Evolutionary conservation across 176 grass and related monocot genomes (phyloP), one percentile per base, ranked within the genome.

Genomic region (Zoysia japonica): DNA sequence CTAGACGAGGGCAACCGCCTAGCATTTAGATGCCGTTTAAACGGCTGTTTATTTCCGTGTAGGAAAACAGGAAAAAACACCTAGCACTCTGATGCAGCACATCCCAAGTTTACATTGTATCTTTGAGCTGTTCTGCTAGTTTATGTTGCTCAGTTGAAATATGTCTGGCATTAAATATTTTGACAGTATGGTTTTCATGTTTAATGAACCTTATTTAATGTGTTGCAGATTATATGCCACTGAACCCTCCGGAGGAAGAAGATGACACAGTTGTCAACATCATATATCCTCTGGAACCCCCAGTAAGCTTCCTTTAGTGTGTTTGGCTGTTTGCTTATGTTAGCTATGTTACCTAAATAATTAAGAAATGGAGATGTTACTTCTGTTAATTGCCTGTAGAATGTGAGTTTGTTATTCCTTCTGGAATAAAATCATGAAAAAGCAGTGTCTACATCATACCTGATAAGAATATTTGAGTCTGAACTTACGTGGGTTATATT

Each of bases 201-300:
- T n/a, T 57, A 57, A 55, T 62, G 10, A 52, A 75, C 38, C 5
- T 73, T 0, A 0, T 75, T 50, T 75, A 86, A 71, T 38, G 50
- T 75, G 42, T 70, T 82, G 65, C 90, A 98, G 95, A 98, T 52
- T 94, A 92, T 66, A 83, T 92, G 81, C 89, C 90, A 60, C 67
- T 94, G 52, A 86, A 84, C 83, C 85, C 85, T 78, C 88, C 85
- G n/a, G 90, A 98, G 75, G 92, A 98, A 19, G 87, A 97, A 85
- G 88, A 90, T 80, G 85, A 92, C 61, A 92, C 90, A 9, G 83
- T 91, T 63, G 87, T 98, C 80, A 94, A 90, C 51, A 90, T 88
- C 72, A 90, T 98, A 74, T 98, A 88, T 89, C 88, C 92, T 80
- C 70, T 87, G 52, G 90, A 98, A 77, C 89, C 92, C 7, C 92